These are phyloP conservation scores for Naganishia kalamii DNA, from an alignment of 768 basidiomycete genomes.

Conservation along the genomic window DNA sequence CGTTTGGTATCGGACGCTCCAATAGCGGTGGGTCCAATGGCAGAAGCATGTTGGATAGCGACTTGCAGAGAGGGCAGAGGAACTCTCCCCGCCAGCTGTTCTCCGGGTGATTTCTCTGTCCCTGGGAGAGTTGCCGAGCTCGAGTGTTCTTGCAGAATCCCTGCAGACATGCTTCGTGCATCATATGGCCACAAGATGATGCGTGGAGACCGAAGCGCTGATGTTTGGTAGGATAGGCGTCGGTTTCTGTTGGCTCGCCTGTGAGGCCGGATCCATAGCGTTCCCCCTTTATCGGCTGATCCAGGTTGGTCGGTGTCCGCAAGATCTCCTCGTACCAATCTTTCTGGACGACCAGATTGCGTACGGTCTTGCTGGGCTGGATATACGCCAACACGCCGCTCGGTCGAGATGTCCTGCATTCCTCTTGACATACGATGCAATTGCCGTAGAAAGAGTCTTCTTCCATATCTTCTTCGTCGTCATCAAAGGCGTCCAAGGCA, in stretches of 20 bases:
- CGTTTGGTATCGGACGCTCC: not conserved
- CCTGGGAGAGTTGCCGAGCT: slow-evolving; percentile 77
- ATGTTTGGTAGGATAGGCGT: slow-evolving; percentile 48
- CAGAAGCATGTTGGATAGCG: slow-evolving; percentile 85
- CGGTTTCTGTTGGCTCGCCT: slow-evolving; percentile 32
- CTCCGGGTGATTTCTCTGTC: slow-evolving; percentile 88
- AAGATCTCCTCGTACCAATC: slow-evolving; percentile 66
- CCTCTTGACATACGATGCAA: slow-evolving; percentile 99
- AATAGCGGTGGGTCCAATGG: slow-evolving; percentile 54
- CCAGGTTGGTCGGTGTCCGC: slow-evolving; percentile 59
- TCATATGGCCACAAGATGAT: slow-evolving; percentile 90
- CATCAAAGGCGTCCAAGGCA: slow-evolving; percentile 65
- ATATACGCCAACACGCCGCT: slow-evolving; percentile 83
- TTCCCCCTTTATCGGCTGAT: slow-evolving; percentile 48
- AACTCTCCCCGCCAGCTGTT: slow-evolving; percentile 88
- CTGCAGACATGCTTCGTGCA: slow-evolving; percentile 92
- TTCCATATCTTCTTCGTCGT: slow-evolving; percentile 52
- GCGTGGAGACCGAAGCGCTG: slow-evolving; percentile 78
- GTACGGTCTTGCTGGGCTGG: slow-evolving; percentile 77
- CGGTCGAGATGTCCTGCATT: slow-evolving; percentile 62
- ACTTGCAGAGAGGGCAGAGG: slow-evolving; percentile 95
- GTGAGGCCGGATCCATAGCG: slow-evolving; percentile 29
- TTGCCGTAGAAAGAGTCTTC: slow-evolving; percentile 61
- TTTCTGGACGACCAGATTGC: slow-evolving; percentile 60
- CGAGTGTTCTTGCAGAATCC: slow-evolving; percentile 80